phyloP scores from a whole-genome alignment of 768 basidiomycete genomes.

The Podaxis sp. region DNA sequence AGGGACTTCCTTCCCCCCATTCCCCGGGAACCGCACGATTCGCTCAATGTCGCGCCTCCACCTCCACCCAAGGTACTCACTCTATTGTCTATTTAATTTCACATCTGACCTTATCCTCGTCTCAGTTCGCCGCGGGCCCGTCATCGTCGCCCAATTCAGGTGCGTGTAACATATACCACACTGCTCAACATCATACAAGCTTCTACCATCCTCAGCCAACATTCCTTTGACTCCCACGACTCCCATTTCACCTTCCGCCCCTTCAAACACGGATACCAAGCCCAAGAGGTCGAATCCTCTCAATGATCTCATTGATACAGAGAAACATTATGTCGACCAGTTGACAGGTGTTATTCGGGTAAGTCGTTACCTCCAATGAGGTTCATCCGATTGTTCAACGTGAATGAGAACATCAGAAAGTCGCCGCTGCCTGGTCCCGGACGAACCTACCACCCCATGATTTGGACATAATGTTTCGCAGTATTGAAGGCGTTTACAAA shows the following conservation, averaged over 20 bases:
- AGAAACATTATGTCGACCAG: constrained; percentile 88
- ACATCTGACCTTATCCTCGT: background rate
- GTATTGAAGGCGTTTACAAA: constrained; percentile 89
- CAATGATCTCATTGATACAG: constrained; percentile 89
- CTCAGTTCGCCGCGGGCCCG: constrained; percentile 4
- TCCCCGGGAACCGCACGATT: background rate
- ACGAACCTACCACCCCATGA: constrained; percentile 90
- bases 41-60: background rate
- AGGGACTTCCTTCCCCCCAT: constrained; percentile 2
- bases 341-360: constrained; percentile 89
- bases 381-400: constrained; percentile 4
- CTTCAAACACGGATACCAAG: constrained; percentile 36
- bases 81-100: background rate
- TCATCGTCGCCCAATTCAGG: constrained; percentile 20
- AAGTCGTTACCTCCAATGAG: constrained; percentile 23
- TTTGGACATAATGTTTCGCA: constrained; percentile 91
- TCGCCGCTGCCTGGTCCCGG: constrained; percentile 97
- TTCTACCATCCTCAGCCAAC: constrained; percentile 17
- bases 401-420: constrained; percentile 54
- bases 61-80: constrained; percentile 6
- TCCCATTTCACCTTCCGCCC: constrained; percentile 29
- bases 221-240: constrained; percentile 28
- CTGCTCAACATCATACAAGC: constrained; percentile 5
- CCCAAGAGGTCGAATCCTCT: constrained; percentile 76
- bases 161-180: constrained; percentile 15